A percentile compares a stretch with the other conserved stretches of the same genome.
Conservation (phyloP, 2,329 filamentous ascomycete species). For the Thelonectria discophora region DNA sequence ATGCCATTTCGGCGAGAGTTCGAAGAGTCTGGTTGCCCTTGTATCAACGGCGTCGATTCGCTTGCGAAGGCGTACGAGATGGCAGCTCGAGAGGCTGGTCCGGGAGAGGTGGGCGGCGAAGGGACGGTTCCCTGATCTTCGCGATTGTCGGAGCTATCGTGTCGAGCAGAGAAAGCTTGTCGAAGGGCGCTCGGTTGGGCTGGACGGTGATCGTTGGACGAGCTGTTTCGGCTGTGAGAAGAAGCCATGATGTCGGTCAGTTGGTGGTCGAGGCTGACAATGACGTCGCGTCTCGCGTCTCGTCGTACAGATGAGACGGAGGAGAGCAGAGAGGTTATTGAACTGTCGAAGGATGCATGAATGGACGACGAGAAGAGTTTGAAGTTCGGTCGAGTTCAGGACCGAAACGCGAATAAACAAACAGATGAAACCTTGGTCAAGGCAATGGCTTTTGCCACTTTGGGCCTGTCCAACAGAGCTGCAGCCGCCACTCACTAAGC, state of each 20-base stretch:
- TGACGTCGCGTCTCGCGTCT: conserved; percentile 5
- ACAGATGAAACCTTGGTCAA: not conserved
- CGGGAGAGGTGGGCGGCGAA: conserved; percentile 37
- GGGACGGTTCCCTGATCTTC: conserved; percentile 23
- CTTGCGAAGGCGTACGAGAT: conserved; percentile 40
- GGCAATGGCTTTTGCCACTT: not conserved
- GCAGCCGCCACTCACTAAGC: not conserved
- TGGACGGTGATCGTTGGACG: conserved; percentile 50
- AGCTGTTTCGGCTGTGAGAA: conserved; percentile 43
- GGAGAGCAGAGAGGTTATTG: not conserved
- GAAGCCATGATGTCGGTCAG: conserved; percentile 39
- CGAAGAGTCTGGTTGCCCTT: conserved; percentile 34
- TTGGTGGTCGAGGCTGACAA: conserved; percentile 19
- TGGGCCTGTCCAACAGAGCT: not conserved
- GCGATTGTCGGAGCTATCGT: conserved; percentile 29
- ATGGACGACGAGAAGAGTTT: not conserved
- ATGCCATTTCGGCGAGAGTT: conserved; percentile 33
- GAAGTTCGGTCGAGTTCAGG: not conserved
- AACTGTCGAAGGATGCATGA: not conserved
- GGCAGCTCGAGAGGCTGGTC: conserved; percentile 35
- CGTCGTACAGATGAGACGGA: not conserved
- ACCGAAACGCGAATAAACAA: not conserved
- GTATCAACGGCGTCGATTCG: conserved; percentile 63
- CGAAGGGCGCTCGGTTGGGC: conserved; percentile 57
- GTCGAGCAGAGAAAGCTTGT: conserved; percentile 52